A percentile compares a stretch with the other conserved stretches of the same genome.
phyloP scores from a whole-genome alignment of 2,329 filamentous ascomycete species.

The Xylariales sp. region DNA sequence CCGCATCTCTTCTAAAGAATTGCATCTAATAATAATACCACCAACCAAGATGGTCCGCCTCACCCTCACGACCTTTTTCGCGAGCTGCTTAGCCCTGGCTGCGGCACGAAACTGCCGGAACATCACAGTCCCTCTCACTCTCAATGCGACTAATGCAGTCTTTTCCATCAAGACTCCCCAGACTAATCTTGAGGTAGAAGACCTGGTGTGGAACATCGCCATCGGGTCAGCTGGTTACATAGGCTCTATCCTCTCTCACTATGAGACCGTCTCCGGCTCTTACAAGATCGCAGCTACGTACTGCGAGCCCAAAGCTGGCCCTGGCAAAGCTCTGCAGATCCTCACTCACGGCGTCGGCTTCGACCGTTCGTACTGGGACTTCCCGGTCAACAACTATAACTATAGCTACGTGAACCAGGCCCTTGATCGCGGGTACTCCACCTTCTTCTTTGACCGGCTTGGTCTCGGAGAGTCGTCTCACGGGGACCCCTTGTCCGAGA shows the following conservation, averaged over 20 bases:
- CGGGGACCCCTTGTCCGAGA: slow-evolving; percentile 45
- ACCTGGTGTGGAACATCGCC: slow-evolving; percentile 45
- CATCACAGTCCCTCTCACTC: slow-evolving; percentile 49
- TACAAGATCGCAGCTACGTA: slow-evolving; percentile 59
- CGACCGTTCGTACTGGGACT: slow-evolving; percentile 59
- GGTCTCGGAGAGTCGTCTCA: slow-evolving; percentile 5
- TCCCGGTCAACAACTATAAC: slow-evolving; percentile 51
- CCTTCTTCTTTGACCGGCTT: slow-evolving; percentile 4
- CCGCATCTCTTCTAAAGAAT: no score
- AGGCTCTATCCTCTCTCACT: slow-evolving; percentile 10
- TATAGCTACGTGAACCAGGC: slow-evolving; percentile 59
- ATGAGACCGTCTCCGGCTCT: slow-evolving; percentile 42
- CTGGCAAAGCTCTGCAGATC: slow-evolving; percentile 37
- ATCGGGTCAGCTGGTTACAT: slow-evolving; percentile 45
- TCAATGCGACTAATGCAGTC: slow-evolving; percentile 47
- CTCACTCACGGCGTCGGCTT: slow-evolving; percentile 52
- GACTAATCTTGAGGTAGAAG: slow-evolving; percentile 50
- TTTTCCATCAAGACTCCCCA: slow-evolving; percentile 43
- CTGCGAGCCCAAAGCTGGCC: slow-evolving; percentile 49
- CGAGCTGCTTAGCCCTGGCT: not conserved
- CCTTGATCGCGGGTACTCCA: slow-evolving; percentile 1
- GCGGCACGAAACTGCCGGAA: slow-evolving; percentile 36
- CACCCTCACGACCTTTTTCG: not conserved
- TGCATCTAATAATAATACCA: not conserved
- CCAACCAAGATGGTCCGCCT: slow-evolving; percentile 1